Percentiles rank a stretch among this genome's conserved stretches.
Conservation (phyloP, 495 filamentous ascomycete species). For the Tirmania nivea region DNA sequence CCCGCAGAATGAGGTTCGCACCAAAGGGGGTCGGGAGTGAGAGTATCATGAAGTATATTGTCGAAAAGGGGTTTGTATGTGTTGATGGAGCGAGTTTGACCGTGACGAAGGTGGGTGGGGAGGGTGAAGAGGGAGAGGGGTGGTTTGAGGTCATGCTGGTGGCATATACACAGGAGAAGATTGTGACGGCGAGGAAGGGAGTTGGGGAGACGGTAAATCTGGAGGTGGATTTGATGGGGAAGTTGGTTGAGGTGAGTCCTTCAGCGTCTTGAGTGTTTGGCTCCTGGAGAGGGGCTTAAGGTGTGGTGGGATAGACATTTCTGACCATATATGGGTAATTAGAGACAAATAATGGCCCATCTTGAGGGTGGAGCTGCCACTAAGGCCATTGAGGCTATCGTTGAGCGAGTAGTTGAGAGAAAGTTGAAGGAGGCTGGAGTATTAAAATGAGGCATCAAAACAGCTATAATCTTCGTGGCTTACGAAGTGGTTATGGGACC, state of each 20-base stretch:
- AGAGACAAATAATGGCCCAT: constrained; percentile 72
- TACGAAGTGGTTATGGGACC: too few relatives aligned
- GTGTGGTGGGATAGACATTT: background rate
- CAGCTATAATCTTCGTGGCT: too few relatives aligned
- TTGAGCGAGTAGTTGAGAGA: constrained; percentile 55
- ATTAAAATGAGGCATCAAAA: too few relatives aligned
- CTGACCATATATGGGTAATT: background rate
- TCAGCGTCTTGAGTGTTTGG: background rate
- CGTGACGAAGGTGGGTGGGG: constrained; percentile 24
- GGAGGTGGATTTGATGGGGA: constrained; percentile 95
- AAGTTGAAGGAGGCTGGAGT: constrained; percentile 23
- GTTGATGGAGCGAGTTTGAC: constrained; percentile 95
- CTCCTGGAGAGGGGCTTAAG: too few relatives aligned
- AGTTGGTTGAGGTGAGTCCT: constrained; percentile 49
- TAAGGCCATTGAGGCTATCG: constrained; percentile 61
- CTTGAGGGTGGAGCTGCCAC: constrained; percentile 29
- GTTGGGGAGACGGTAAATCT: constrained; percentile 80
- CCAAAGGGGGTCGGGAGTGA: constrained; percentile 22
- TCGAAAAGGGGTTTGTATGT: constrained; percentile 91
- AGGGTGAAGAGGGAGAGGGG: constrained; percentile 5
- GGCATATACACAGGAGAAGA: constrained; percentile 86
- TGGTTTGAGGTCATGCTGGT: constrained; percentile 64
- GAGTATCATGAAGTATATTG: constrained; percentile 53
- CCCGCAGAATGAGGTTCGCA: constrained; percentile 60
- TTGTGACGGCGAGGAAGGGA: constrained; percentile 63